phyloP scores from a whole-genome alignment of 805 yeast genomes.

The Starmerella stigmatis region DNA sequence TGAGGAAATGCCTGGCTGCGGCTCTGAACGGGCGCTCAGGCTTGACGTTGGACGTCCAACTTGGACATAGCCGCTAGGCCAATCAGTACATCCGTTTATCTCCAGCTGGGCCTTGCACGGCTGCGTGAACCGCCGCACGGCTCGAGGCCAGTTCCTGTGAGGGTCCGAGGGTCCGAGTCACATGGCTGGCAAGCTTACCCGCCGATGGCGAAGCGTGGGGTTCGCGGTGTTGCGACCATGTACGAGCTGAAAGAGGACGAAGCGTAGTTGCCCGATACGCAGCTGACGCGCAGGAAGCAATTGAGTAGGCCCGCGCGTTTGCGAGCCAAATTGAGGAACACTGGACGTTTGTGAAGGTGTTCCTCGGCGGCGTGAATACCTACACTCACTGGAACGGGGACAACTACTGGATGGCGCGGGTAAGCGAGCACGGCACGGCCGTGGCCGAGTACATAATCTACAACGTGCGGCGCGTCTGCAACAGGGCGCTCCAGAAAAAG shows the following conservation, averaged over 20 bases:
- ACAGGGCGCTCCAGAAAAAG: no score
- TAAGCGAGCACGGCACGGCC: conserved; percentile 28
- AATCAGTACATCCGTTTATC: no score
- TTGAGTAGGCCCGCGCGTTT: conserved; percentile 21
- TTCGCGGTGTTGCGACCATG: not conserved
- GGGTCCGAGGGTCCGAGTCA: not conserved
- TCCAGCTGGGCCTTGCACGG: no score
- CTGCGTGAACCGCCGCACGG: no score
- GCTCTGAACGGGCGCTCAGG: no score
- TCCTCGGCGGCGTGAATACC: conserved; percentile 18
- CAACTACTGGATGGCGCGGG: conserved; percentile 34
- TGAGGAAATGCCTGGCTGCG: no score
- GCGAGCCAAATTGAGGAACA: conserved; percentile 11
- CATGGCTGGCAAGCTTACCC: not conserved
- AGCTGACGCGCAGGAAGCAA: conserved; percentile 18
- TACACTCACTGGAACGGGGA: conserved; percentile 24
- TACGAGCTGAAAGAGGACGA: conserved; percentile 20
- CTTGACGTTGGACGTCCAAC: no score
- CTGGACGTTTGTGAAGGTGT: conserved; percentile 24
- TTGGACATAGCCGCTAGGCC: no score
- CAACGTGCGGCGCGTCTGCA: no score
- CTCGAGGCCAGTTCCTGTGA: no score
- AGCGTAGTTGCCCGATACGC: conserved; percentile 24
- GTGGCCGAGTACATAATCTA: conserved; percentile 35
- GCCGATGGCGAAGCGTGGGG: not conserved